These are phyloP conservation scores for Chamaecrista fasciculata DNA, from an alignment of 306 rosid species.

Conservation along the genomic window DNA sequence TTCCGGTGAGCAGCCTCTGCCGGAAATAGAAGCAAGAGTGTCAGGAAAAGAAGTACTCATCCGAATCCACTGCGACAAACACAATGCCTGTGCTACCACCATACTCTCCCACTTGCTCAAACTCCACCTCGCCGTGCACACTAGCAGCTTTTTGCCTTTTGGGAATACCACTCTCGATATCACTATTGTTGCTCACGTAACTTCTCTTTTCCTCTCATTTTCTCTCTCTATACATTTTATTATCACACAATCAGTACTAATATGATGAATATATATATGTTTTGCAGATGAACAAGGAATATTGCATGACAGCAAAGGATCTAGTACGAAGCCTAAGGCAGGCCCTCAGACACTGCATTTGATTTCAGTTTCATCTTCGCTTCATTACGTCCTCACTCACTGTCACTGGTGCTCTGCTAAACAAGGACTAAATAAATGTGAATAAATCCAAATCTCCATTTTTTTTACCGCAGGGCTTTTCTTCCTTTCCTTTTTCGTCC, in stretches of 20 bases:
- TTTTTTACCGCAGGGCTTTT: slow-evolving; percentile 17
- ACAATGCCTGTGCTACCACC: slow-evolving; percentile 33
- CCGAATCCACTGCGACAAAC: slow-evolving; percentile 60
- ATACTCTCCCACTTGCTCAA: slow-evolving; percentile 49
- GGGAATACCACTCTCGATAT: slow-evolving; percentile 56
- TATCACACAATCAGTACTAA: no score
- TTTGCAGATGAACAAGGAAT: slow-evolving; percentile 65
- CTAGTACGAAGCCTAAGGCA: slow-evolving; percentile 45
- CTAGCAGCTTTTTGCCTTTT: slow-evolving; percentile 60
- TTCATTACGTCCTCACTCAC: not conserved
- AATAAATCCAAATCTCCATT: no score
- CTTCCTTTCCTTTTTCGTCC: slow-evolving; percentile 16
- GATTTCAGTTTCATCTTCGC: not conserved
- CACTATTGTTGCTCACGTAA: slow-evolving; percentile 77
- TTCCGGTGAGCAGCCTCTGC: slow-evolving; percentile 38
- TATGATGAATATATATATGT: not conserved
- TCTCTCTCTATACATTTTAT: no score
- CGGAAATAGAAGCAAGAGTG: slow-evolving; percentile 70
- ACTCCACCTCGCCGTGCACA: slow-evolving; percentile 48
- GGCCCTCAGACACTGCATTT: slow-evolving; percentile 35
- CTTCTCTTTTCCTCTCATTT: no score
- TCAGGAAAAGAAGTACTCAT: slow-evolving; percentile 58
- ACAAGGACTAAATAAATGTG: no score
- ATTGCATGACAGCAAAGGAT: slow-evolving; percentile 51
- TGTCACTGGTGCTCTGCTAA: not conserved